These are phyloP conservation scores for Apiotrichum gamsii DNA, from an alignment of 1,284 basidiomycete genomes.

Conservation along the genomic window DNA sequence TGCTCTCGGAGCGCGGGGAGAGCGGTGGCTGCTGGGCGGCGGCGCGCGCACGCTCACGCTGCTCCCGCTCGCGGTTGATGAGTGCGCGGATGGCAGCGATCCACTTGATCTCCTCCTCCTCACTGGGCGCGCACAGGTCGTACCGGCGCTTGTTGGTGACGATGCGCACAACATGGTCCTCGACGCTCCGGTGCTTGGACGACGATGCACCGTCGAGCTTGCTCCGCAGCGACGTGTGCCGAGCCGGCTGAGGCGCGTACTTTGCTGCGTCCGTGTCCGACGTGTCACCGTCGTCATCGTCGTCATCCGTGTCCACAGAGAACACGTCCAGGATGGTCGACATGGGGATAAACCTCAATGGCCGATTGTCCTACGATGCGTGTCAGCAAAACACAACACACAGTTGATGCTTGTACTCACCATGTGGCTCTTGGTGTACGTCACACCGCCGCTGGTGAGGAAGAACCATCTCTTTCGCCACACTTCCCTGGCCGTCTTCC, in stretches of 20 bases:
- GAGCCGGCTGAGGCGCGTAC: not conserved
- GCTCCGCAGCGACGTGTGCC: constrained; percentile 1
- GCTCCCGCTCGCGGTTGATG: constrained; percentile 51
- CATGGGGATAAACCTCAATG: constrained; percentile 78
- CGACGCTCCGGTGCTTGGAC: constrained; percentile 7
- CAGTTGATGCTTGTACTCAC: constrained; percentile 47
- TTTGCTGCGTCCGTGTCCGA: constrained; percentile 2
- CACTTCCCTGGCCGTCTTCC: constrained; percentile 80
- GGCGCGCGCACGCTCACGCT: too few relatives aligned
- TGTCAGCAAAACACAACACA: too few relatives aligned
- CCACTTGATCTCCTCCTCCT: constrained; percentile 99
- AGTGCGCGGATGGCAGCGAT: constrained; percentile 86
- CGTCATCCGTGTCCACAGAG: constrained; percentile 50
- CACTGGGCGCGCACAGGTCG: constrained; percentile 85
- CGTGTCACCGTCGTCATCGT: constrained; percentile 12
- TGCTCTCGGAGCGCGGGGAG: not conserved
- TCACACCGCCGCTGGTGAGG: constrained; percentile 68
- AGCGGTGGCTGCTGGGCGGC: not conserved
- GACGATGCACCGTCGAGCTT: not conserved
- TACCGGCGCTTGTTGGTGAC: constrained; percentile 88
- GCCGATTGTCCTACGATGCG: constrained; percentile 73
- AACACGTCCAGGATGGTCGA: constrained; percentile 84
- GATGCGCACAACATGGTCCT: constrained; percentile 78
- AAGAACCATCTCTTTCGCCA: constrained; percentile 96
- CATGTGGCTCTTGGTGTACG: constrained; percentile 85